phyloP scores from a whole-genome alignment of 441 rosid genomes.

The Corymbia calophylla region DNA sequence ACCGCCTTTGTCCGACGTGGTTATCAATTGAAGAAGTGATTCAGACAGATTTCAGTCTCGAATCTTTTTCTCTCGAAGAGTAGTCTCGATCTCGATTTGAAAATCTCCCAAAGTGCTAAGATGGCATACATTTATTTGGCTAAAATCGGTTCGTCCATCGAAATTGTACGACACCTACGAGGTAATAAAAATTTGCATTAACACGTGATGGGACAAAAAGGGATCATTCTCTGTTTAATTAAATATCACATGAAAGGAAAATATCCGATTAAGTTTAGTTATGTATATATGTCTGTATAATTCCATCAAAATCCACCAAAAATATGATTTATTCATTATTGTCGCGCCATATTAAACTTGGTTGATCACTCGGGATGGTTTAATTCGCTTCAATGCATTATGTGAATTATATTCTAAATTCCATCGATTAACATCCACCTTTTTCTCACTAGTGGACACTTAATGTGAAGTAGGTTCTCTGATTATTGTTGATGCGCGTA shows the following conservation, averaged over 20 bases:
- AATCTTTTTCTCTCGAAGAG: background rate
- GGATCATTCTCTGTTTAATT: background rate
- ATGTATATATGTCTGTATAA: background rate
- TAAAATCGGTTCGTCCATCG: background rate
- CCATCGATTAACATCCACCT: background rate
- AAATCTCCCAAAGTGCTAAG: background rate
- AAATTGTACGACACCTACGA: background rate
- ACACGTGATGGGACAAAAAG: background rate
- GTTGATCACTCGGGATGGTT: background rate
- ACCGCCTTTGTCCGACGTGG: background rate
- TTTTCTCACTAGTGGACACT: background rate
- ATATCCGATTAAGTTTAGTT: background rate
- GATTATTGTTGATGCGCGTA: background rate
- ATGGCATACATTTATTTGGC: background rate
- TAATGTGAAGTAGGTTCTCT: background rate
- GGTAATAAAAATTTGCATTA: background rate
- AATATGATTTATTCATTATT: background rate
- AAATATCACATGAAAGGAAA: background rate
- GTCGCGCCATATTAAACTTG: background rate
- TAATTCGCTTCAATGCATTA: background rate
- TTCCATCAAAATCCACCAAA: background rate
- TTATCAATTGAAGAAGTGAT: background rate
- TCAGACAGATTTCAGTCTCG: background rate
- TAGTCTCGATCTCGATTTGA: background rate
- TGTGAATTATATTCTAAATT: background rate